Percentiles rank a stretch among this genome's conserved stretches.
phyloP scores from a whole-genome alignment of 352 stramenopile genomes.

The Pythium angustatum region DNA sequence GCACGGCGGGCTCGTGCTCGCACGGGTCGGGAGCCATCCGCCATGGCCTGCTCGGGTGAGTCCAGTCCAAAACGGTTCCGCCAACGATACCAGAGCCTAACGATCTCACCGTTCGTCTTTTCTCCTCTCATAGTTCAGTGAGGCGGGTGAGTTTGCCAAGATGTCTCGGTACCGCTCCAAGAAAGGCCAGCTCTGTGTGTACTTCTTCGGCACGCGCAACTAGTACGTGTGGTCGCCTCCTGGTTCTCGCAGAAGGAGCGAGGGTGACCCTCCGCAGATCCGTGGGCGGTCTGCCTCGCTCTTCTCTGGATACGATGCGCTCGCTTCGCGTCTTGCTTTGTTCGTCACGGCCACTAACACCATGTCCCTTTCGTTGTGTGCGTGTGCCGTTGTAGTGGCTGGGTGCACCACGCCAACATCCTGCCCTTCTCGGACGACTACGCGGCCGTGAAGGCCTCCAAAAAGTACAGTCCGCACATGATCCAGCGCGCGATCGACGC shows the following conservation, averaged over 20 bases:
- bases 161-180: slow-evolving; percentile 76
- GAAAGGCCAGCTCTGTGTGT: slow-evolving; percentile 78
- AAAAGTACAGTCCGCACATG: slow-evolving; percentile 70
- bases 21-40: slow-evolving; percentile 76
- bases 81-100: too few species aligned
- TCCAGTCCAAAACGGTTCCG: background rate
- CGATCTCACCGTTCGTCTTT: background rate
- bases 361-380: background rate
- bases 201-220: slow-evolving; percentile 86
- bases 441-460: slow-evolving; percentile 54
- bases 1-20: slow-evolving; percentile 74
- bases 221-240: slow-evolving; percentile 53
- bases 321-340: too few species aligned
- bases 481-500: slow-evolving; percentile 54
- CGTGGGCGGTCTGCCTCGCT: background rate
- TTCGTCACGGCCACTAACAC: background rate
- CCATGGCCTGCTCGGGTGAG: slow-evolving; percentile 80
- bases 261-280: background rate
- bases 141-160: slow-evolving; percentile 80
- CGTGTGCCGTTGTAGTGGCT: slow-evolving; percentile 57
- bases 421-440: slow-evolving; percentile 72
- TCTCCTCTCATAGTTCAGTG: slow-evolving; percentile 57
- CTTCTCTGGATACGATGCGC: too few species aligned
- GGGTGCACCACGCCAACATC: slow-evolving; percentile 72
- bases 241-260: background rate